phyloP scores from a whole-genome alignment of 1,139 yeast species.

The Suzukiozyma palmioleophila region DNA sequence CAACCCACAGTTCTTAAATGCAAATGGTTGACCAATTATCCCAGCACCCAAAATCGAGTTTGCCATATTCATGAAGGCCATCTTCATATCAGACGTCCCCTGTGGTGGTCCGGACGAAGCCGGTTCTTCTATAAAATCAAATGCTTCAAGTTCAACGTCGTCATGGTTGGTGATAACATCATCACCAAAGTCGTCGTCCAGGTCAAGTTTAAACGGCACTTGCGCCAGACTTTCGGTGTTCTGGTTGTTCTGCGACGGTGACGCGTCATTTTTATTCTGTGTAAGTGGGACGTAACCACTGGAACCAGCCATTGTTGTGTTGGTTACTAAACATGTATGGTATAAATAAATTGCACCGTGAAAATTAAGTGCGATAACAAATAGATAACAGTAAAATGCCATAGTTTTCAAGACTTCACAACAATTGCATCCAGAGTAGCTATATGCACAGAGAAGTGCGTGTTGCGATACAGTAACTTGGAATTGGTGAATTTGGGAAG shows the following conservation, averaged over 20 bases:
- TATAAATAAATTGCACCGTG: too few species aligned
- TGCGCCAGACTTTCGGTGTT: background rate
- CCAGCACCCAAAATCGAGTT: conserved; percentile 94
- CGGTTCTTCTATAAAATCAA: conserved; percentile 17
- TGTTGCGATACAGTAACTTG: too few species aligned
- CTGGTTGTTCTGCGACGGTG: background rate
- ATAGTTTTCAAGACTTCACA: too few species aligned
- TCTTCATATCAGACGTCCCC: conserved; percentile 52
- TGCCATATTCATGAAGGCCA: conserved; percentile 98
- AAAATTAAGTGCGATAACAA: too few species aligned
- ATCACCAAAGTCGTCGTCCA: conserved; percentile 8
- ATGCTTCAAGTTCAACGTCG: conserved; percentile 23
- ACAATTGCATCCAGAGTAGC: too few species aligned
- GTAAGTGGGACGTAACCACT: background rate
- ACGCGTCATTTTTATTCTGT: background rate
- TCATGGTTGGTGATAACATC: conserved; percentile 9
- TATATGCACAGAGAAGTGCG: too few species aligned
- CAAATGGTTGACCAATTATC: conserved; percentile 90
- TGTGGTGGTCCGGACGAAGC: conserved; percentile 9
- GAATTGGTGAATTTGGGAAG: too few species aligned
- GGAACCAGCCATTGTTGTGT: background rate
- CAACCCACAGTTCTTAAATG: conserved; percentile 76
- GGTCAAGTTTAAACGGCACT: background rate
- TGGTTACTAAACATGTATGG: too few species aligned
- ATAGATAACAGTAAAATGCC: too few species aligned